Base-by-base conservation (phyloP, 768 basidiomycete species). In the Mycena metata region DNA sequence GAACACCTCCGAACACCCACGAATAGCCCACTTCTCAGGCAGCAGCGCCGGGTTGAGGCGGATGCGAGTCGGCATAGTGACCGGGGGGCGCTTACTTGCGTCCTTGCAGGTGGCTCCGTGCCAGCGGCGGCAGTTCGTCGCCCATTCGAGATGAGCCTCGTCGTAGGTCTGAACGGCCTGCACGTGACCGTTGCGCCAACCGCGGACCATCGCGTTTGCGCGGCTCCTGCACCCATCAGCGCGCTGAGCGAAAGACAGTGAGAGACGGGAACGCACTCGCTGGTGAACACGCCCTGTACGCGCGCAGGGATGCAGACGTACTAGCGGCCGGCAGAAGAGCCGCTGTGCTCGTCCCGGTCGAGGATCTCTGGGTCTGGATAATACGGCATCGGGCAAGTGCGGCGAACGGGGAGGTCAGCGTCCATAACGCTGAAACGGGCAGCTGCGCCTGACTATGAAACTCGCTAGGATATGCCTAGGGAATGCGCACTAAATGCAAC, bases 361-460 rank as follows among this genome's bases (percentile, higher is more conserved):
- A 6, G 3, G 11, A 55, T n/a, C 10, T 36, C 41, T 6, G 36
- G 7, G 10, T 56, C 55, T 9, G 23, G 23, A 41, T 56, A 24
- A 16, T 42, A 56, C 5, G 55, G 55, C 55, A 56, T 42, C 13
- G 24, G 41, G 41, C 55, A 56, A 12, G 54, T 55, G 5, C n/a
- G 11, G 17, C 54, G 54, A 2, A 21, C 7, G 3, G 52, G 33
- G 19, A 54, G 35, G 7, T 36, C 33, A n/a, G 17, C 10, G 35
- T 54, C 52, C 16, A n/a, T 5, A n/a, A n/a, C n/a, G n/a, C n/a
- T n/a, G n/a, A n/a, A n/a, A n/a, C n/a, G n/a, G n/a, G n/a, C n/a
- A n/a, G n/a, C n/a, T n/a, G n/a, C n/a, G n/a, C n/a, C n/a, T n/a
- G n/a, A n/a, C n/a, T n/a, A n/a, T n/a, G n/a, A n/a, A n/a, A n/a